Percentiles rank a stretch among this genome's conserved stretches.
Conservation (phyloP, 2,329 filamentous ascomycete species). For the Fusarium foetens region DNA sequence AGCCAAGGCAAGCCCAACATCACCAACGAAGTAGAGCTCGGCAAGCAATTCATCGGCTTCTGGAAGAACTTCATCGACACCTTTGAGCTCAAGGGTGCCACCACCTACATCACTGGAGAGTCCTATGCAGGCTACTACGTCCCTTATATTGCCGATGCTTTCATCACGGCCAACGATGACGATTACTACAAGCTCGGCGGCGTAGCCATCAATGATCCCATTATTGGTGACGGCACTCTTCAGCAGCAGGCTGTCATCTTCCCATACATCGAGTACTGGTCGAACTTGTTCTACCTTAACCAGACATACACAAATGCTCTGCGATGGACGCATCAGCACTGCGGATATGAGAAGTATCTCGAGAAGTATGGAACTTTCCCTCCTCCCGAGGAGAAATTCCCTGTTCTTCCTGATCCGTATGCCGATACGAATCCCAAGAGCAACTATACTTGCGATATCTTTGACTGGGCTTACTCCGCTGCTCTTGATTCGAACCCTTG, state of each 20-base stretch:
- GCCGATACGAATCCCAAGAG: conserved; percentile 43
- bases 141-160: conserved; percentile 77
- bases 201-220: conserved; percentile 78
- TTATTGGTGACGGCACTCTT: conserved; percentile 62
- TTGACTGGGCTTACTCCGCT: conserved; percentile 64
- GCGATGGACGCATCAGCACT: conserved; percentile 62
- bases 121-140: conserved; percentile 75
- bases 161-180: conserved; percentile 74
- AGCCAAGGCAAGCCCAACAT: conserved; percentile 72
- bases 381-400: conserved; percentile 67
- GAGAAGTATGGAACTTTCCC: conserved; percentile 74
- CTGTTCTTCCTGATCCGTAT: conserved; percentile 48
- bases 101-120: conserved; percentile 78
- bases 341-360: conserved; percentile 71
- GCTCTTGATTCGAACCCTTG: conserved; percentile 74
- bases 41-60: conserved; percentile 79
- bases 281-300: conserved; percentile 71
- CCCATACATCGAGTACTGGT: conserved; percentile 70
- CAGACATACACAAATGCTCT: conserved; percentile 64
- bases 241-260: conserved; percentile 61
- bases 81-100: conserved; percentile 73
- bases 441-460: conserved; percentile 66
- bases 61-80: conserved; percentile 81
- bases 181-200: conserved; percentile 74
- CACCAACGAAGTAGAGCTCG: conserved; percentile 73